phyloP scores from a whole-genome alignment of 768 basidiomycete species.

The Tylopilus sp. region DNA sequence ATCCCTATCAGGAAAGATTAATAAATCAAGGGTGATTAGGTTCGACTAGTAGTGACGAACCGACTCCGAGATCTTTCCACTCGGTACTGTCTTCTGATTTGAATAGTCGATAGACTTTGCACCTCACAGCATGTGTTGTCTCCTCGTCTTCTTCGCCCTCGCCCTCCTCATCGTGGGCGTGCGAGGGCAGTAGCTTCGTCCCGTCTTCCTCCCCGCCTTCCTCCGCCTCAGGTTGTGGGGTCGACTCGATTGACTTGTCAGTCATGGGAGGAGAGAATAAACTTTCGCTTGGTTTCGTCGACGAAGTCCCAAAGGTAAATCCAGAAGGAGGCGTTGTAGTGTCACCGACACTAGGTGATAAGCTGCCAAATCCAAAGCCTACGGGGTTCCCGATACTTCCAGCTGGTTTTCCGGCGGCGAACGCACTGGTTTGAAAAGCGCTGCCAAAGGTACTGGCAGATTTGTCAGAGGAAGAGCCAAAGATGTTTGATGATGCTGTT shows the following conservation, averaged over 20 bases:
- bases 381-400: conserved; percentile 63
- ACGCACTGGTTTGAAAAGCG: conserved; percentile 21
- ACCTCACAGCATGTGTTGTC: conserved; percentile 53
- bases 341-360: conserved; percentile 20
- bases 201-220: conserved; percentile 32
- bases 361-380: conserved; percentile 48
- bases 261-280: conserved; percentile 27
- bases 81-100: conserved; percentile 45
- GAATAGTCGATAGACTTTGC: conserved; percentile 61
- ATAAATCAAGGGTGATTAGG: not conserved
- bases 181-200: conserved; percentile 19
- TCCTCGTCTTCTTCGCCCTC: conserved; percentile 82
- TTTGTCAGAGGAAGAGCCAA: conserved; percentile 24
- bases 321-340: conserved; percentile 15
- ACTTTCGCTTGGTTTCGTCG: conserved; percentile 21
- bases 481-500: conserved; percentile 13
- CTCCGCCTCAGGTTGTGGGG: conserved; percentile 26
- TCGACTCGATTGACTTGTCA: conserved; percentile 30
- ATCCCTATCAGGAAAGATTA: conserved; percentile 44
- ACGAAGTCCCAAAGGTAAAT: conserved; percentile 24
- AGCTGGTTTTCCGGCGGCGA: conserved; percentile 30
- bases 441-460: conserved; percentile 28
- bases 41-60: conserved; percentile 36
- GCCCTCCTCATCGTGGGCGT: conserved; percentile 64
- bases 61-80: conserved; percentile 69